Evolutionary conservation across 1,139 yeast genomes (phyloP).

Genomic region (Hyphopichia pseudoburtonii): DNA sequence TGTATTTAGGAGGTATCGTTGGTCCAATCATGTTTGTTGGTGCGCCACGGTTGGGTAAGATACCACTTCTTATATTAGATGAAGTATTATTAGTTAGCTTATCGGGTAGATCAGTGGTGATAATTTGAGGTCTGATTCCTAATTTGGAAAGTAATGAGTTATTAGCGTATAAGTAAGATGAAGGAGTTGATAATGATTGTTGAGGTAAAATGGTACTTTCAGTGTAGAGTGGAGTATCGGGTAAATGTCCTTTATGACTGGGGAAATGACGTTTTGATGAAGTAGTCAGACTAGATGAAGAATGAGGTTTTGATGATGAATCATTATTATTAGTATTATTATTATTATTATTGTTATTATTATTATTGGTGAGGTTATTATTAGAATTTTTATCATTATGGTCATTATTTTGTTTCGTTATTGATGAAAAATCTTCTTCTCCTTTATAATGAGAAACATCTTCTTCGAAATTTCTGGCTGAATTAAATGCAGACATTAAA

Average conservation of each 20-base stretch:
- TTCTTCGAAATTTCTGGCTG: conserved; percentile 51
- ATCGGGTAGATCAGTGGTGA: conserved; percentile 27
- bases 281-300: background rate
- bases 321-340: background rate
- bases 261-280: conserved; percentile 17
- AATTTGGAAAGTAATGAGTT: conserved; percentile 37
- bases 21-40: conserved; percentile 1
- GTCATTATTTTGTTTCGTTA: too few relatives aligned
- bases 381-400: conserved; percentile 2
- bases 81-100: conserved; percentile 5
- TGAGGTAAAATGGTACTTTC: conserved; percentile 31
- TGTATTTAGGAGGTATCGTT: background rate
- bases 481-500: conserved; percentile 57
- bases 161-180: conserved; percentile 35
- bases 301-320: background rate
- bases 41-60: background rate
- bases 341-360: too few relatives aligned
- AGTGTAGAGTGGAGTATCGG: conserved; percentile 34
- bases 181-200: conserved; percentile 23
- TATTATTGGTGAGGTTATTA: background rate
- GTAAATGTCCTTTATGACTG: conserved; percentile 27
- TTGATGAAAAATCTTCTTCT: too few relatives aligned
- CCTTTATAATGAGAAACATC: conserved; percentile 43
- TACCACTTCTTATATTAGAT: conserved; percentile 1
- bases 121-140: conserved; percentile 47